Percentiles rank a stretch among this genome's conserved stretches.
Conservation (phyloP, 2,329 filamentous ascomycete species). For the Talaromyces sp. region DNA sequence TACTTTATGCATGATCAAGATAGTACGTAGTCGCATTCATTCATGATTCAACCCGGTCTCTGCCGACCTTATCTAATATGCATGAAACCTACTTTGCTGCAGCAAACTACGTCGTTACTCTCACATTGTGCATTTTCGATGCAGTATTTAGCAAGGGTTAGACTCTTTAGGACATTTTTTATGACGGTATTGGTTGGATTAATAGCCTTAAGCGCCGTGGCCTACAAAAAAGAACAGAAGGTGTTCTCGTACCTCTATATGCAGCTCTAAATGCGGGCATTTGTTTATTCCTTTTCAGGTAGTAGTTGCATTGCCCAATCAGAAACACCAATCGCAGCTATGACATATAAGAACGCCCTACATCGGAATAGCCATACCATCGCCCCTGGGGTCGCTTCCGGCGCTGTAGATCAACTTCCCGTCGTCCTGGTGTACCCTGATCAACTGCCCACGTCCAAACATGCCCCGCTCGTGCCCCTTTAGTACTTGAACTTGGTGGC, state of each 20-base stretch:
- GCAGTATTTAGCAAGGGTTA: not conserved
- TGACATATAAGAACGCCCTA: slow-evolving; percentile 9
- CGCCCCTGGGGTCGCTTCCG: slow-evolving; percentile 81
- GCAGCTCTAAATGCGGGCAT: not conserved
- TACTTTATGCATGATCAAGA: not conserved
- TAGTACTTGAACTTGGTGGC: slow-evolving; percentile 68
- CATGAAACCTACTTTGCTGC: not conserved
- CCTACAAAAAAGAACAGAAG: not conserved
- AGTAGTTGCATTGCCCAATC: not conserved
- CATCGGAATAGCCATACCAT: slow-evolving; percentile 63
- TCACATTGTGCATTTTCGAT: not conserved
- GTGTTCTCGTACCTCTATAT: not conserved
- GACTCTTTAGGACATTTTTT: not conserved
- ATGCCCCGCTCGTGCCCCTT: slow-evolving; percentile 59
- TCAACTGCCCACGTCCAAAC: slow-evolving; percentile 86
- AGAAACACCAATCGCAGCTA: not conserved
- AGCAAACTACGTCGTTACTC: not conserved
- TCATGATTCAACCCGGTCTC: not conserved
- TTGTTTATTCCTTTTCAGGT: not conserved
- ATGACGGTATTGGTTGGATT: not conserved
- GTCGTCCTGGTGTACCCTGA: slow-evolving; percentile 72
- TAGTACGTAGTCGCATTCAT: not conserved
- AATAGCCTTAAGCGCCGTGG: not conserved
- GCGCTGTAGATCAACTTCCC: slow-evolving; percentile 73
- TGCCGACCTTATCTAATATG: not conserved